phyloP scores from a whole-genome alignment of 2,329 filamentous ascomycete species.

The Fusarium sp. region DNA sequence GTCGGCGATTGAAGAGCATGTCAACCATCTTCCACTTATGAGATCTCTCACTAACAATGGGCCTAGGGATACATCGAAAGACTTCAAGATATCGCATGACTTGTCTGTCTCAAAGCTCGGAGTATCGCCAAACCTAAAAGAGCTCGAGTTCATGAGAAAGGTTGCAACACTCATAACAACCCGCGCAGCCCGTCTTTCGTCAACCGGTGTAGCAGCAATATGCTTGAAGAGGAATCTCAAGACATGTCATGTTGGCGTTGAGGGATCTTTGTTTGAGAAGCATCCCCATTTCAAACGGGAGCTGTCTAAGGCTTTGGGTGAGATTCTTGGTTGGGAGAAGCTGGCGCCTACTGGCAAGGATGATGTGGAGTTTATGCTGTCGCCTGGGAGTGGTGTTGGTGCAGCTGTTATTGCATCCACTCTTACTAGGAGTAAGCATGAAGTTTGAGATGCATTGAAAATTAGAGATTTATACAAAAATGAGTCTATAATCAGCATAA shows the following conservation, averaged over 20 bases:
- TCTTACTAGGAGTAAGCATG: background rate
- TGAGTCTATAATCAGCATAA: rapidly evolving
- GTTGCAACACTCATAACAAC: conserved; percentile 94
- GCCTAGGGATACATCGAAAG: conserved; percentile 86
- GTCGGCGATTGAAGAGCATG: conserved; percentile 86
- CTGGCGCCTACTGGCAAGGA: rapidly evolving
- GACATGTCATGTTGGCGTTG: conserved; percentile 91
- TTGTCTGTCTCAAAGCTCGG: conserved; percentile 80
- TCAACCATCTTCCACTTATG: background rate
- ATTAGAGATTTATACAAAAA: background rate
- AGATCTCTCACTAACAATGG: rapidly evolving
- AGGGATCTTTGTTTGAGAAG: conserved; percentile 98
- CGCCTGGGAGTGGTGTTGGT: conserved; percentile 2
- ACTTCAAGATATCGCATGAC: conserved; percentile 86
- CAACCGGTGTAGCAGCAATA: conserved; percentile 95
- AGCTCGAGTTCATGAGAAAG: conserved; percentile 88
- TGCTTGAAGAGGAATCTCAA: conserved; percentile 93
- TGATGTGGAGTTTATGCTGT: background rate
- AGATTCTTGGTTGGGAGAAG: conserved; percentile 64
- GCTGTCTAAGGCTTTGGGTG: conserved; percentile 87
- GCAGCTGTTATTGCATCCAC: conserved; percentile 11
- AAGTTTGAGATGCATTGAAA: background rate
- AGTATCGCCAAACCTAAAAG: conserved; percentile 74
- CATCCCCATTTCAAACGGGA: conserved; percentile 97
- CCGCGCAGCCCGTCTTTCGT: conserved; percentile 90